These are phyloP conservation scores for Lactarius pseudohatsudake DNA, from an alignment of 768 basidiomycete species.

Conservation along the genomic window DNA sequence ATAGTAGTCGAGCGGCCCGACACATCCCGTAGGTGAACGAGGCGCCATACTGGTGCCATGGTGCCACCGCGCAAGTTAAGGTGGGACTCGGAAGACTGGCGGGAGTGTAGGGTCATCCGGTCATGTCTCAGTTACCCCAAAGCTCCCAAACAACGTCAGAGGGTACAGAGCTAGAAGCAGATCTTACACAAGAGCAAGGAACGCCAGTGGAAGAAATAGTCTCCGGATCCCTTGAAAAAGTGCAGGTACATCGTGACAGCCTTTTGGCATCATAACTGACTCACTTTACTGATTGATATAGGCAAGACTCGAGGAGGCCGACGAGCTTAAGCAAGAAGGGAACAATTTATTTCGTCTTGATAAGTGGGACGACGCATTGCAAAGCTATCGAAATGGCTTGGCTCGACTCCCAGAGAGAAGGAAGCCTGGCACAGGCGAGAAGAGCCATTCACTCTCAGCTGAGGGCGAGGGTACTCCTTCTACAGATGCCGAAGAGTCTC, in stretches of 20 bases:
- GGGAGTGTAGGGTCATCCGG: background rate
- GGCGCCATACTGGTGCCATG: no score
- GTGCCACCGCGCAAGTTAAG: background rate
- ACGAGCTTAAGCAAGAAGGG: slow-evolving; percentile 69
- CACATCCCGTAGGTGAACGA: no score
- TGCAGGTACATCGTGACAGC: slow-evolving; percentile 8
- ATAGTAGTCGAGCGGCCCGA: no score
- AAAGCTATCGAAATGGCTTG: slow-evolving; percentile 68
- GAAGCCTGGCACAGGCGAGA: slow-evolving; percentile 30
- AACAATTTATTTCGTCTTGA: slow-evolving; percentile 68
- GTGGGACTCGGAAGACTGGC: no score
- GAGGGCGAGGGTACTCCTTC: slow-evolving; percentile 31
- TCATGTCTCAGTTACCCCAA: slow-evolving; percentile 10
- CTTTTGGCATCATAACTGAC: background rate
- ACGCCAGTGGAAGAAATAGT: background rate
- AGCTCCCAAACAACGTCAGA: background rate
- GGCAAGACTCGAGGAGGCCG: slow-evolving; percentile 51
- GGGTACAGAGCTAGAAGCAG: background rate
- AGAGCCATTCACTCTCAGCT: slow-evolving; percentile 20
- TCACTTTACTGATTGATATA: slow-evolving; percentile 29
- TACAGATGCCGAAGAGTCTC: slow-evolving; percentile 23
- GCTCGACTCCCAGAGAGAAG: slow-evolving; percentile 56
- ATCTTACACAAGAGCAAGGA: background rate
- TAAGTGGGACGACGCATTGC: slow-evolving; percentile 69
- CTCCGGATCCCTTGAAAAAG: background rate